Percentiles rank a stretch among this genome's conserved stretches.
Evolutionary conservation across 2,329 filamentous ascomycete species (phyloP).

Genomic region (Epicoccum nigrum): DNA sequence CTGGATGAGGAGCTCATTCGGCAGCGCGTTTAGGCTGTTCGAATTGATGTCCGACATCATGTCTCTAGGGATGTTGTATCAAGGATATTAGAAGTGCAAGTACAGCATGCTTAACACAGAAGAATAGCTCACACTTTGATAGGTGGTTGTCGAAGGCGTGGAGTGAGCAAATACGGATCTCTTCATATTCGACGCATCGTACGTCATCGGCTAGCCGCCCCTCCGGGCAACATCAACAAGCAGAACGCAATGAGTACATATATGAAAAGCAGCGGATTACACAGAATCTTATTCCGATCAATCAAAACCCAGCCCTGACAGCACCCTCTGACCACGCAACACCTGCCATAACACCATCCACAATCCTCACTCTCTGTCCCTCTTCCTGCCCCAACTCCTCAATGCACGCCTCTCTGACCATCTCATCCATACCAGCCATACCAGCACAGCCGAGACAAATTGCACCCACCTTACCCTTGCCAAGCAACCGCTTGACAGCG

Average conservation of each 20-base stretch:
- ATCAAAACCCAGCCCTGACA: conserved; percentile 45
- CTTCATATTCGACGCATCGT: neutral
- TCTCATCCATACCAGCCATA: conserved; percentile 83
- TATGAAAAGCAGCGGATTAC: too few relatives aligned
- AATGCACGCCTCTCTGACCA: conserved; percentile 72
- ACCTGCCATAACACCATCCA: conserved; percentile 81
- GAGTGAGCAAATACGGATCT: neutral
- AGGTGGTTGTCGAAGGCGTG: neutral
- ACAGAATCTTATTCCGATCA: neutral
- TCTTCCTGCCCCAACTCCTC: conserved; percentile 67
- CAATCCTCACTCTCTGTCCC: conserved; percentile 67
- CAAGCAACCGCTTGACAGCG: conserved; percentile 71
- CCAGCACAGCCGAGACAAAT: conserved; percentile 89
- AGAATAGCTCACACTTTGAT: neutral
- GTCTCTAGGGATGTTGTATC: neutral
- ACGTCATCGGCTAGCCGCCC: conserved; percentile 7
- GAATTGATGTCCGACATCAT: neutral
- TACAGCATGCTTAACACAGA: neutral
- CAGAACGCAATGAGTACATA: neutral
- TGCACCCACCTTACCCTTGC: conserved; percentile 63
- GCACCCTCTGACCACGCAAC: conserved; percentile 65
- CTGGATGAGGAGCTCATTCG: conserved; percentile 46
- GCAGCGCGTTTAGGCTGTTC: conserved; percentile 35
- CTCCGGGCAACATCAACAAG: neutral
- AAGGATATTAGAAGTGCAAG: neutral